Evolutionary conservation across 2,329 filamentous ascomycete species (phyloP).

Genomic region (Stemphylium vesicarium): DNA sequence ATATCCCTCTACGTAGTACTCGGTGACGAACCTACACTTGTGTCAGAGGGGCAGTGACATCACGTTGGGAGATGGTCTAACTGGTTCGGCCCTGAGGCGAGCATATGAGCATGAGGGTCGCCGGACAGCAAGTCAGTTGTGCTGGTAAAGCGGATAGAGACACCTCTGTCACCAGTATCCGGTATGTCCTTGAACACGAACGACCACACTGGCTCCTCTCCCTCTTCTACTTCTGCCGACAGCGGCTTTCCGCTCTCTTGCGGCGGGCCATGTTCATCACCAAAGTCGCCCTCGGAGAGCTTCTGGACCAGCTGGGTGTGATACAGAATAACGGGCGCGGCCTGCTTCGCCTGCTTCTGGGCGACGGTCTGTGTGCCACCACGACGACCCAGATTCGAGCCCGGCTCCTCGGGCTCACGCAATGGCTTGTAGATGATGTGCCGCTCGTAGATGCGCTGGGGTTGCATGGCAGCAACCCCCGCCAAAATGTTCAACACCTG

Average conservation of each 20-base stretch:
- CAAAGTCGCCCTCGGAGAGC: slow-evolving; percentile 49
- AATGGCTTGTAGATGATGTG: slow-evolving; percentile 65
- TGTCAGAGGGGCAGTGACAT: slow-evolving; percentile 26
- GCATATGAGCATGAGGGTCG: slow-evolving; percentile 59
- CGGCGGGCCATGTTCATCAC: slow-evolving; percentile 15
- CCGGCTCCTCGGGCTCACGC: slow-evolving; percentile 53
- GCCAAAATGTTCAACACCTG: slow-evolving; percentile 67
- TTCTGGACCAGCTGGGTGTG: slow-evolving; percentile 59
- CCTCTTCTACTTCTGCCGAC: slow-evolving; percentile 31
- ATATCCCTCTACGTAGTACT: slow-evolving; percentile 64
- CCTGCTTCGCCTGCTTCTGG: slow-evolving; percentile 38
- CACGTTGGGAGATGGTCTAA: slow-evolving; percentile 40
- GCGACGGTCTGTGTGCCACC: slow-evolving; percentile 48
- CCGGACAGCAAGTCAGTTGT: slow-evolving; percentile 57
- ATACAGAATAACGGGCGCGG: slow-evolving; percentile 58
- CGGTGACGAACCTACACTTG: slow-evolving; percentile 58
- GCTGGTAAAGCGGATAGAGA: slow-evolving; percentile 60
- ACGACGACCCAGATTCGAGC: slow-evolving; percentile 40
- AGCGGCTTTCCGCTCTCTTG: slow-evolving; percentile 16
- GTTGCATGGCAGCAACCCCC: slow-evolving; percentile 67
- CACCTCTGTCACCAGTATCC: slow-evolving; percentile 58
- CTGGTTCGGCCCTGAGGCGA: slow-evolving; percentile 59
- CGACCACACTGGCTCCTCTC: slow-evolving; percentile 43
- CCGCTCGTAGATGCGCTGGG: slow-evolving; percentile 60
- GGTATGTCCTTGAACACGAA: slow-evolving; percentile 52